Conservation (phyloP, 2,329 filamentous ascomycete genomes). For the Fusarium pseudonygamai region DNA sequence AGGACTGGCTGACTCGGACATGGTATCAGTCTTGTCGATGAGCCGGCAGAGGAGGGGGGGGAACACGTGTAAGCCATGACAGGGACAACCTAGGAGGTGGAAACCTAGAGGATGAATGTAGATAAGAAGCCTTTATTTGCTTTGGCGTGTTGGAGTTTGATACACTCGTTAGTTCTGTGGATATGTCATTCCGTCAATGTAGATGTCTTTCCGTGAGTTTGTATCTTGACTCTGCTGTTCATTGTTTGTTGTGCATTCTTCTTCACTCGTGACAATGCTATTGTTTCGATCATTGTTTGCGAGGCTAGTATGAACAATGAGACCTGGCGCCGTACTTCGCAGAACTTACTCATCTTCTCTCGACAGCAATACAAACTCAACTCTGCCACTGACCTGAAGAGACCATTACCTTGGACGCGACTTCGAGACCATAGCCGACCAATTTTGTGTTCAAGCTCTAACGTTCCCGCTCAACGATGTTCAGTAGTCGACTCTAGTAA, state of each 20-base stretch:
- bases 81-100: slow-evolving; percentile 21
- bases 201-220: not conserved
- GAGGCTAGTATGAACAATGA: not conserved
- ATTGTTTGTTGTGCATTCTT: too few relatives aligned
- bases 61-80: slow-evolving; percentile 27
- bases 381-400: not conserved
- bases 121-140: slow-evolving; percentile 30
- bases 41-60: slow-evolving; percentile 22
- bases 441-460: not conserved
- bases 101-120: slow-evolving; percentile 24
- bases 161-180: slow-evolving; percentile 25
- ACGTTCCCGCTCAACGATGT: not conserved
- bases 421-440: too few relatives aligned
- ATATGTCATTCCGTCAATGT: not conserved
- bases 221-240: not conserved
- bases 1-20: slow-evolving; percentile 23
- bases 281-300: not conserved
- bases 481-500: not conserved
- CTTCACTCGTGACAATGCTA: not conserved
- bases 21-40: slow-evolving; percentile 19
- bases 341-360: too few relatives aligned
- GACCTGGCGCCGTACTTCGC: not conserved
- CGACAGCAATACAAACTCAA: not conserved
- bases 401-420: too few relatives aligned
- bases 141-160: slow-evolving; percentile 36